Evolutionary conservation across 2,329 filamentous ascomycete species (phyloP).

Genomic region (Verticillium zaregamsianum): DNA sequence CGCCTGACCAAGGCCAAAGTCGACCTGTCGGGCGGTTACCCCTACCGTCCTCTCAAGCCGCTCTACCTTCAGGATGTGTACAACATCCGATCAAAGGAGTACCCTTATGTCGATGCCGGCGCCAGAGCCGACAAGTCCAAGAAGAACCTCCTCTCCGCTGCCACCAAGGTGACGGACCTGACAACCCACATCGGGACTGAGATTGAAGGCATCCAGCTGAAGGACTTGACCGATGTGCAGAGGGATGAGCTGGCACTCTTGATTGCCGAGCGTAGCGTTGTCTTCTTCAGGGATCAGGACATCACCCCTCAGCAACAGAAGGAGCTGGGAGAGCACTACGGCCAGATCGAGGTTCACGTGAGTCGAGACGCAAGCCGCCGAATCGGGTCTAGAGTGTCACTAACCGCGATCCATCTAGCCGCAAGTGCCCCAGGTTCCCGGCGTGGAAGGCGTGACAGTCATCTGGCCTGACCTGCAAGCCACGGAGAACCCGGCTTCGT

Average conservation of each 20-base stretch:
- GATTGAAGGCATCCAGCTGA: conserved; percentile 59
- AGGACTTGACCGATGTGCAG: conserved; percentile 55
- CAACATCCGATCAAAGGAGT: conserved; percentile 56
- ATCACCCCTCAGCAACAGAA: conserved; percentile 59
- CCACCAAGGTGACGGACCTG: conserved; percentile 58
- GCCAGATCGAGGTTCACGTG: conserved; percentile 66
- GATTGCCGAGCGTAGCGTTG: conserved; percentile 60
- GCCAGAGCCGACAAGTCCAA: conserved; percentile 62
- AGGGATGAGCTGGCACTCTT: conserved; percentile 58
- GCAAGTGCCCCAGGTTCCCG: conserved; percentile 67
- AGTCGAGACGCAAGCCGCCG: conserved; percentile 17
- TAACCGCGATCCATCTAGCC: conserved; percentile 38
- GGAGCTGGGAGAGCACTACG: conserved; percentile 58
- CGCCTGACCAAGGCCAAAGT: conserved; percentile 65
- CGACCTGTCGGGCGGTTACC: conserved; percentile 66
- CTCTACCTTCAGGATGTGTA: conserved; percentile 67
- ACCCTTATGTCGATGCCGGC: conserved; percentile 55
- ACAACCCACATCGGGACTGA: conserved; percentile 61
- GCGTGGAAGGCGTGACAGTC: conserved; percentile 58
- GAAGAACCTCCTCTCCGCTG: conserved; percentile 54
- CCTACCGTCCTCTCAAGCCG: conserved; percentile 63
- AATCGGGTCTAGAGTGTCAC: background rate
- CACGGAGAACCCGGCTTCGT: conserved; percentile 55
- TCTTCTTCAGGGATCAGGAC: conserved; percentile 64
- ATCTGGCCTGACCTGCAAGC: conserved; percentile 68